phyloP scores from a whole-genome alignment of 768 basidiomycete species.

The Hericium rajendrae region DNA sequence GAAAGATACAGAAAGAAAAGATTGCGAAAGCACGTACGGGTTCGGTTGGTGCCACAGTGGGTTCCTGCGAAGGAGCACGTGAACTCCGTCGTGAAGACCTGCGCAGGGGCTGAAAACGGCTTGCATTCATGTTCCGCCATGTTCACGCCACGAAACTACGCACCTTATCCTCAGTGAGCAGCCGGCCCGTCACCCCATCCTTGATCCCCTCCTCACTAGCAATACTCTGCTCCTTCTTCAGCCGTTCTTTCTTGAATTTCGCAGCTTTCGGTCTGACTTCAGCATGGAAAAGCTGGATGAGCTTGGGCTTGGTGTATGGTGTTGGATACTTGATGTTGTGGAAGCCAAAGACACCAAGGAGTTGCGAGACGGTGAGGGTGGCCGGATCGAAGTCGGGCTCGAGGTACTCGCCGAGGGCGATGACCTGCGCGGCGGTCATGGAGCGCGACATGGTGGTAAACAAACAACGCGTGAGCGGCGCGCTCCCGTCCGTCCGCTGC shows the following conservation, averaged over 20 bases:
- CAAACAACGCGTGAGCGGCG: constrained; percentile 6
- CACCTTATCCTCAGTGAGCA: constrained; percentile 44
- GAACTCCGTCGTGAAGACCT: constrained; percentile 61
- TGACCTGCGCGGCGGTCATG: constrained; percentile 69
- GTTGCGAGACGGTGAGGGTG: constrained; percentile 69
- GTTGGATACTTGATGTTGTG: constrained; percentile 70
- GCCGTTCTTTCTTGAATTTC: constrained; percentile 52
- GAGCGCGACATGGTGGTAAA: constrained; percentile 49
- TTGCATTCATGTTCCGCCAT: constrained; percentile 14
- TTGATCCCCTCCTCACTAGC: constrained; percentile 79
- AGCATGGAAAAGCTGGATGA: constrained; percentile 69
- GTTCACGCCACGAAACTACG: constrained; percentile 7
- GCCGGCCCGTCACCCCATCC: constrained; percentile 75
- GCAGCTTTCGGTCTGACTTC: constrained; percentile 54
- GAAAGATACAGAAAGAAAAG: constrained; percentile 6
- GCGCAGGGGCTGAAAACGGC: constrained; percentile 24
- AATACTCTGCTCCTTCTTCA: constrained; percentile 56
- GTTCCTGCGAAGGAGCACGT: constrained; percentile 36
- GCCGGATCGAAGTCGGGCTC: constrained; percentile 68
- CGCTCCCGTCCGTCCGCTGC: not conserved
- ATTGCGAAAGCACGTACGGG: constrained; percentile 35
- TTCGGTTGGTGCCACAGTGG: constrained; percentile 31
- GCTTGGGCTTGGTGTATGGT: constrained; percentile 67
- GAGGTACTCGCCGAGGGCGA: constrained; percentile 68
- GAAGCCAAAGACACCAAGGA: constrained; percentile 66